These are phyloP conservation scores for Oidium heveae DNA, from an alignment of 2,329 filamentous ascomycete genomes.

Conservation along the genomic window DNA sequence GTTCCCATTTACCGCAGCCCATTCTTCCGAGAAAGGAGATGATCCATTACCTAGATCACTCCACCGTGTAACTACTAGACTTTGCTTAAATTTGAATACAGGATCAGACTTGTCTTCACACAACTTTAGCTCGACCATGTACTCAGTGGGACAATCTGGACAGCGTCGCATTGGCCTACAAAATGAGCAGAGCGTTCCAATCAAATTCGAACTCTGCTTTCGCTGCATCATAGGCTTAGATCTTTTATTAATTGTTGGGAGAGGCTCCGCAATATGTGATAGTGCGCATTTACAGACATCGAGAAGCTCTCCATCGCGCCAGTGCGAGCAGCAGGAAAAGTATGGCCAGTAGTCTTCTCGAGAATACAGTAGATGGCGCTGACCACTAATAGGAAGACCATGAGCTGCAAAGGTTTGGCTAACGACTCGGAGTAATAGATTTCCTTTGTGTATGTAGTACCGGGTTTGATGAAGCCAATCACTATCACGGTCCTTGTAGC, in stretches of 20 bases:
- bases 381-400: constrained; percentile 23
- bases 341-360: constrained; percentile 34
- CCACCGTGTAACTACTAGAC: constrained; percentile 34
- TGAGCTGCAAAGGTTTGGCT: constrained; percentile 26
- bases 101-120: constrained; percentile 26
- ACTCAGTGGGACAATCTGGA: constrained; percentile 35
- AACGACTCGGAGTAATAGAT: constrained; percentile 30
- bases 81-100: constrained; percentile 26
- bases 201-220: constrained; percentile 18
- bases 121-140: constrained; percentile 32
- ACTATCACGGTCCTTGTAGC: constrained; percentile 23
- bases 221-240: constrained; percentile 3
- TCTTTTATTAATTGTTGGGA: constrained; percentile 15
- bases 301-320: constrained; percentile 34
- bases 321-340: constrained; percentile 36
- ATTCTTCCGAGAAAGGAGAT: constrained; percentile 22
- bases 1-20: constrained; percentile 27
- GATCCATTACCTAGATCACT: constrained; percentile 31
- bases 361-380: constrained; percentile 30
- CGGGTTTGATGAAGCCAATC: constrained; percentile 29
- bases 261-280: constrained; percentile 24
- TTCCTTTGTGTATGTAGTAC: constrained; percentile 26
- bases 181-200: constrained; percentile 21
- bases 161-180: constrained; percentile 35
- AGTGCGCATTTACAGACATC: constrained; percentile 34